phyloP scores from a whole-genome alignment of 768 basidiomycete genomes.

The Lactarius evosmus region DNA sequence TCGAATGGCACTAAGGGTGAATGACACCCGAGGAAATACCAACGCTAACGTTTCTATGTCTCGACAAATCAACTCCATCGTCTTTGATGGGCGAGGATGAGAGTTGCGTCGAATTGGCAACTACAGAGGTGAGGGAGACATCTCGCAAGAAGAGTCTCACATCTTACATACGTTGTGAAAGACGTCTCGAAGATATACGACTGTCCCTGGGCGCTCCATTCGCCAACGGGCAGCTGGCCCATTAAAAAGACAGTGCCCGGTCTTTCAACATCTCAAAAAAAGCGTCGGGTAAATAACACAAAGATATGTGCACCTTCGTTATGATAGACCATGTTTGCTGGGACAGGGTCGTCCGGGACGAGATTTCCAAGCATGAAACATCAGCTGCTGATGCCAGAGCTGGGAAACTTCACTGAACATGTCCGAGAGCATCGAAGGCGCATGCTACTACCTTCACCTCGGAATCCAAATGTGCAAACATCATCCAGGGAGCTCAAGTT shows the following conservation, averaged over 20 bases:
- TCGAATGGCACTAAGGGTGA: constrained; percentile 59
- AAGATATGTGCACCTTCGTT: constrained; percentile 54
- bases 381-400: constrained; percentile 84
- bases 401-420: constrained; percentile 32
- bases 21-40: constrained; percentile 65
- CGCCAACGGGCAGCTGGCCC: constrained; percentile 77
- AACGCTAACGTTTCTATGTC: constrained; percentile 74
- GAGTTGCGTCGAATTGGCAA: constrained; percentile 77
- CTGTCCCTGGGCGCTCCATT: constrained; percentile 71
- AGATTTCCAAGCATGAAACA: constrained; percentile 76
- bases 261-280: constrained; percentile 41
- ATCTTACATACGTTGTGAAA: constrained; percentile 73
- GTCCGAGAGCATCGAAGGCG: constrained; percentile 1
- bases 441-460: constrained; percentile 82
- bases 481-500: constrained; percentile 47
- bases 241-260: constrained; percentile 60
- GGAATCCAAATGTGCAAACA: constrained; percentile 77
- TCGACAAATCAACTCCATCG: constrained; percentile 63
- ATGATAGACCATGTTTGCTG: constrained; percentile 73
- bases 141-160: constrained; percentile 6
- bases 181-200: constrained; percentile 79
- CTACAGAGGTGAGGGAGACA: constrained; percentile 38
- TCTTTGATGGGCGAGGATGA: constrained; percentile 56
- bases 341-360: constrained; percentile 64
- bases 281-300: neutral